A percentile compares a stretch with the other conserved stretches of the same genome.
These are phyloP conservation scores for Neckera pumila DNA, from an alignment of 225 moss, liverwort and hornwort species.

Conservation along the genomic window DNA sequence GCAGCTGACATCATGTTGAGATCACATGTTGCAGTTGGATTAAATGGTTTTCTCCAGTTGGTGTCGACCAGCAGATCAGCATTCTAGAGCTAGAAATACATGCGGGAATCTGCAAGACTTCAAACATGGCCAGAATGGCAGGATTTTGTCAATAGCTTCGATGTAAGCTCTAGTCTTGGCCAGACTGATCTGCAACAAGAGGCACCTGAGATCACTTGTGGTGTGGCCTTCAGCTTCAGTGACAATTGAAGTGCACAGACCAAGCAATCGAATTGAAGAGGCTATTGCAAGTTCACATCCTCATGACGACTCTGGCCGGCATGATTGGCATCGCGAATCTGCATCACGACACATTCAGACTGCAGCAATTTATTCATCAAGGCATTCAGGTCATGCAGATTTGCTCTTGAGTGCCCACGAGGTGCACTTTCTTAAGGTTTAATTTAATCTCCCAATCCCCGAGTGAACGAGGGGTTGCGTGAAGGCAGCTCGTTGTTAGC, in stretches of 20 bases:
- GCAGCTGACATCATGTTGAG: constrained; percentile 27
- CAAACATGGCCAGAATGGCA: not conserved
- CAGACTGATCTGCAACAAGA: not conserved
- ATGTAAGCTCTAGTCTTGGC: not conserved
- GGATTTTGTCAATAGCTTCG: not conserved
- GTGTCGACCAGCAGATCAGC: not conserved
- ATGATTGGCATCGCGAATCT: not conserved
- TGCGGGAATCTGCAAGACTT: not conserved
- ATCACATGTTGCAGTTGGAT: not conserved
- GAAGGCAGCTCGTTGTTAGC: not conserved
- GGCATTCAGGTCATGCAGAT: not conserved
- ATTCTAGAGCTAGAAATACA: not conserved
- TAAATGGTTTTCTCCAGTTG: not conserved
- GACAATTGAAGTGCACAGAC: not conserved
- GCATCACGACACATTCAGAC: not conserved
- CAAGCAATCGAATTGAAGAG: not conserved
- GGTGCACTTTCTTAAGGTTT: not conserved
- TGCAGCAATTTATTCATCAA: not conserved
- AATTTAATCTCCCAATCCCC: not conserved
- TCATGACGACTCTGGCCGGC: not conserved
- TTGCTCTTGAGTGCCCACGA: not conserved
- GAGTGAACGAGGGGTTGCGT: not conserved
- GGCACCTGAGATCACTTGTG: not conserved
- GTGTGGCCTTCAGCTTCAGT: not conserved
- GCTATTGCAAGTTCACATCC: not conserved